Base-by-base conservation (phyloP, 2,329 filamentous ascomycete genomes). In the Leptodontidium sp. region DNA sequence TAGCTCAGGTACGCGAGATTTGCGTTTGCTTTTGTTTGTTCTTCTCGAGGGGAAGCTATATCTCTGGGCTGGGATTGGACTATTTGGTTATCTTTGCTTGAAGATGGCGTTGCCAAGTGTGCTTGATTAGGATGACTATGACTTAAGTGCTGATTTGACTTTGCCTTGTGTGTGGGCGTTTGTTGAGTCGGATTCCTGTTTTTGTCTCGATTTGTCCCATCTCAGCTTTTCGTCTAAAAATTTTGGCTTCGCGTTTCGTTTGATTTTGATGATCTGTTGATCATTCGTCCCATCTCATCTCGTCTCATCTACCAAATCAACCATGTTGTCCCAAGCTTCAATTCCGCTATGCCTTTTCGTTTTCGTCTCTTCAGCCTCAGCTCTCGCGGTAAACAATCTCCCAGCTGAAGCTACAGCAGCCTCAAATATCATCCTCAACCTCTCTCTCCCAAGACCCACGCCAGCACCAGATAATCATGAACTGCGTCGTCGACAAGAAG, bases 391-490 rank as follows among this genome's bases (percentile, higher is more conserved):
- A 15, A 55, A 64, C 17, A 43, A 61, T 53, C 24, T 58, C n/a
- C 68, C 64, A 12, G 66, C 45, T 38, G 53, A 53, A 65, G 64
- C 40, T 32, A 67, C 64, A 32, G 50, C 64, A 17, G 21, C 4
- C 57, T 12, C 45, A 45, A 53, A 64, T n/a, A 38, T 66, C 2
- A 64, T 74, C 61, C 71, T 71, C n/a, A 59, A 24, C 32, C 32
- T 64, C n/a, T 52, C 35, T 24, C 52, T 58, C 5, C 82, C 84
- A 4, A 75, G 75, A 68, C 83, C 84, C 35, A 86, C 84, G 9
- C 53, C 76, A 40, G 80, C 80, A 7, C 81, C 83, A 2, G 75
- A 70, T 14, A 65, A 80, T 35, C 74, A 76, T n/a, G 78, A 80
- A 21, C 73, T 68, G n/a, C 66, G 53, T 45, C 64, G 65, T 43